These are phyloP conservation scores for Eremochloa ophiuroides DNA, from an alignment of 176 grass and related monocot genomes.

Conservation along the genomic window DNA sequence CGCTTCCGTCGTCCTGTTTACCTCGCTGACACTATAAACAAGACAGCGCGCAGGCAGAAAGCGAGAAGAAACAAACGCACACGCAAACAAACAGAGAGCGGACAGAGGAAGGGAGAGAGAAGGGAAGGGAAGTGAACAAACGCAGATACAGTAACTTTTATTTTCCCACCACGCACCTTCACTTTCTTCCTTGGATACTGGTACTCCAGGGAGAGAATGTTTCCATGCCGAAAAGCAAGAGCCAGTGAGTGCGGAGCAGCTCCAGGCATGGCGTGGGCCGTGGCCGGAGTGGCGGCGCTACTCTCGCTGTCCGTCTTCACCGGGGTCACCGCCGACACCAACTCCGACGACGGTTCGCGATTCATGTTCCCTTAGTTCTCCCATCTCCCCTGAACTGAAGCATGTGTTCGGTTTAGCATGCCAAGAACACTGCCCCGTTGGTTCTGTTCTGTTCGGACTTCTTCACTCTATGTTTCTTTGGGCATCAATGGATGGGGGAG, in stretches of 20 bases:
- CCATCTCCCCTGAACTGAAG: background rate
- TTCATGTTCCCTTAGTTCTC: background rate
- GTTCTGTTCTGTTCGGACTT: background rate
- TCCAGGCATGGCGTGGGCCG: constrained; percentile 21
- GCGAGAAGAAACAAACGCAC: background rate
- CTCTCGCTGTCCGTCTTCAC: background rate
- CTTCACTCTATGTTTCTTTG: background rate
- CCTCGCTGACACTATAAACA: background rate
- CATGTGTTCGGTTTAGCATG: background rate
- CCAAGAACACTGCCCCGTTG: background rate
- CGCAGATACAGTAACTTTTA: background rate
- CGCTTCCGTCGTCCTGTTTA: background rate
- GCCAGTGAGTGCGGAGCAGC: background rate
- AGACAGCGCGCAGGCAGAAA: no score
- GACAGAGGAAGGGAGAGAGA: background rate
- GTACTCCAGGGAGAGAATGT: background rate
- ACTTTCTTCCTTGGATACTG: background rate
- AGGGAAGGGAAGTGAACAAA: constrained; percentile 14
- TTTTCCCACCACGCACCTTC: background rate
- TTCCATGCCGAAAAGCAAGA: constrained; percentile 17
- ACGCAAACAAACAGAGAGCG: background rate
- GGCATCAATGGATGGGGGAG: background rate
- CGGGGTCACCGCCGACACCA: constrained; percentile 30
- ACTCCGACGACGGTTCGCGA: constrained; percentile 32
- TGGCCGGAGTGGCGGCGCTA: background rate